These are phyloP conservation scores for Bidens hawaiensis DNA, from an alignment of 140 eudicot genomes.

Conservation along the genomic window DNA sequence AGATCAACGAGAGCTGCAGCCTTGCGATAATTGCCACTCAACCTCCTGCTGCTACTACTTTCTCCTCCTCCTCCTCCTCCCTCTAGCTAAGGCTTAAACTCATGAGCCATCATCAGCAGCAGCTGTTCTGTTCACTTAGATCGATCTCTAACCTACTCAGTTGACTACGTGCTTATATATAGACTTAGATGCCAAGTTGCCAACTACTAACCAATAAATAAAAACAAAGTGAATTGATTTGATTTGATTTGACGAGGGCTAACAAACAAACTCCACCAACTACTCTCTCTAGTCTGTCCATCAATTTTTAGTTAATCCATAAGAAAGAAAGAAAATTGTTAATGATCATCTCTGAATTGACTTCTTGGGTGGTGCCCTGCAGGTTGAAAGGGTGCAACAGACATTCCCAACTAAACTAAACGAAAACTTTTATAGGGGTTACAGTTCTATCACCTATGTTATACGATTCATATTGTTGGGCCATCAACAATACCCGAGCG, in stretches of 20 bases:
- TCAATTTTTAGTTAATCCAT: too few species aligned
- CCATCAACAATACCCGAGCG: too few species aligned
- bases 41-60: constrained; percentile 32
- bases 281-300: too few species aligned
- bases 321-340: too few species aligned
- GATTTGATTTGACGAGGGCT: background rate
- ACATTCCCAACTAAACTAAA: too few species aligned
- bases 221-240: background rate
- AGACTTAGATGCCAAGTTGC: background rate
- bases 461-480: too few species aligned
- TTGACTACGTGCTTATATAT: background rate
- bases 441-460: too few species aligned
- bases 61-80: too few species aligned
- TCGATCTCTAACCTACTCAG: background rate
- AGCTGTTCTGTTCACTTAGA: background rate
- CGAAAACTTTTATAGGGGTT: too few species aligned
- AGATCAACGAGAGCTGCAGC: constrained; percentile 99
- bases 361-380: too few species aligned
- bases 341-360: too few species aligned
- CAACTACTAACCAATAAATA: background rate
- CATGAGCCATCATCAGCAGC: constrained; percentile 6
- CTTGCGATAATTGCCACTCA: constrained; percentile 67
- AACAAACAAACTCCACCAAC: background rate
- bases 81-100: constrained; percentile 24
- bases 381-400: too few species aligned